Evolutionary conservation across 2,329 filamentous ascomycete genomes (phyloP), one percentile per base, ranked within the genome.

Genomic region (Epichloe sp.): DNA sequence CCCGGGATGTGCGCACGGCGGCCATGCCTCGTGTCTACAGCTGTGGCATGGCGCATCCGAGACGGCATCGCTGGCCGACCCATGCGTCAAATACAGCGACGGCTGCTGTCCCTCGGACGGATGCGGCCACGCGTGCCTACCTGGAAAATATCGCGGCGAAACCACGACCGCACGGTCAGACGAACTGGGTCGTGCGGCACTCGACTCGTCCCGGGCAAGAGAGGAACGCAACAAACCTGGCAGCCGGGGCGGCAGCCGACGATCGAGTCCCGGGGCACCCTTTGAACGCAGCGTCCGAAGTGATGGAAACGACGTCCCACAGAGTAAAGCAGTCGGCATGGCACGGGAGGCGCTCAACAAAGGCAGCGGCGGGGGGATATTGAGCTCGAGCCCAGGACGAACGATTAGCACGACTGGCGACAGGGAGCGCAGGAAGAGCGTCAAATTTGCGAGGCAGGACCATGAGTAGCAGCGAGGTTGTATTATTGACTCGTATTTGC

Each of bases 21-120:
- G 80, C 0, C 80, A 84, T 61, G 71, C 76, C 0, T 73, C 73
- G 0, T 84, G 80, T 52, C 68, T 84, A 1, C 71, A 76, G 50
- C 70, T 70, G 2, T 84, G 80, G 80, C 80, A 83, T 61, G 69
- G 69, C 0, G 59, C 69, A 2, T 59, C 58, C 35, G 56, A 65
- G 11, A 19, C 52, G 36, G 56, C 58, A 17, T 56, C 60, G 31
- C 52, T 52, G 8, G 34, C 55, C 4, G 53, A 54, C 4, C 54
- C 55, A 1, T 55, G 61, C 0, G 54, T 58, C 34, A 65, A 65
- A 21, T 69, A 63, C 55, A 75, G 74, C 35, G 77, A 75, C 46
- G 80, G 80, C 0, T 81, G 75, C 62, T 84, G 80, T 55, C 80
- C 80, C 2, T 64, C 81, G n/a, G 79, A 83, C 54, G 80, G 80